phyloP scores from a whole-genome alignment of 2,329 filamentous ascomycete genomes.

The Hypomyces perniciosus region DNA sequence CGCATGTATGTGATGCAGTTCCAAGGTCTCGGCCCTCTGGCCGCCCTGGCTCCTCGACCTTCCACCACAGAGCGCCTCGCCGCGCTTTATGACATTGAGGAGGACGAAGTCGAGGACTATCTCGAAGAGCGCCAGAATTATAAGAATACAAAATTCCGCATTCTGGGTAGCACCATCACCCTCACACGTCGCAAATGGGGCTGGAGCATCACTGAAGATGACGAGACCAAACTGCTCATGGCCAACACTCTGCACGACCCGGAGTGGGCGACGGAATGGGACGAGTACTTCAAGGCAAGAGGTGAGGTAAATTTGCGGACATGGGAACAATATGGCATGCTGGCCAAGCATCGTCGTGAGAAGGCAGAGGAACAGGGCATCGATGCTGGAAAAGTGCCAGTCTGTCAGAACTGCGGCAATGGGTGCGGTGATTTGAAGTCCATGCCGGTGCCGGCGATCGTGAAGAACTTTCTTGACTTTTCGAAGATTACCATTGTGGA shows the following conservation, averaged over 20 bases:
- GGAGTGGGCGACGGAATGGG: conserved; percentile 19
- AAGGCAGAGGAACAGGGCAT: conserved; percentile 9
- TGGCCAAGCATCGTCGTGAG: conserved; percentile 19
- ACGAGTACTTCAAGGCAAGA: conserved; percentile 17
- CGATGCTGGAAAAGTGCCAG: conserved; percentile 1
- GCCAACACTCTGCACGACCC: conserved; percentile 17
- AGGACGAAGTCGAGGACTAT: conserved; percentile 9
- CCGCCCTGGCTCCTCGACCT: not conserved
- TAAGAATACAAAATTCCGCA: conserved; percentile 8
- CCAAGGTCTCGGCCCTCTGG: not conserved
- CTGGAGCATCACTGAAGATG: conserved; percentile 14
- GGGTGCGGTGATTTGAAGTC: conserved; percentile 10
- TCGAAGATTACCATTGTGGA: not conserved
- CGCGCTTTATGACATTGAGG: conserved; percentile 9
- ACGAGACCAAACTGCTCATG: conserved; percentile 17
- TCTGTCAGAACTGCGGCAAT: conserved; percentile 13
- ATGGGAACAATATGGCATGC: conserved; percentile 20
- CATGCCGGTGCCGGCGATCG: not conserved
- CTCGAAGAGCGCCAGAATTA: conserved; percentile 8
- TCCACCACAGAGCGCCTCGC: conserved; percentile 5
- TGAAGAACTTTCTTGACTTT: conserved; percentile 1
- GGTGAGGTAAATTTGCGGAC: conserved; percentile 19
- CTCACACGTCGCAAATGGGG: conserved; percentile 15
- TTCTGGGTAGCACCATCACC: conserved; percentile 15
- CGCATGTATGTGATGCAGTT: not conserved